Evolutionary conservation across 208 protist genomes (phyloP).

Genomic region (Crithidia brevicula): DNA sequence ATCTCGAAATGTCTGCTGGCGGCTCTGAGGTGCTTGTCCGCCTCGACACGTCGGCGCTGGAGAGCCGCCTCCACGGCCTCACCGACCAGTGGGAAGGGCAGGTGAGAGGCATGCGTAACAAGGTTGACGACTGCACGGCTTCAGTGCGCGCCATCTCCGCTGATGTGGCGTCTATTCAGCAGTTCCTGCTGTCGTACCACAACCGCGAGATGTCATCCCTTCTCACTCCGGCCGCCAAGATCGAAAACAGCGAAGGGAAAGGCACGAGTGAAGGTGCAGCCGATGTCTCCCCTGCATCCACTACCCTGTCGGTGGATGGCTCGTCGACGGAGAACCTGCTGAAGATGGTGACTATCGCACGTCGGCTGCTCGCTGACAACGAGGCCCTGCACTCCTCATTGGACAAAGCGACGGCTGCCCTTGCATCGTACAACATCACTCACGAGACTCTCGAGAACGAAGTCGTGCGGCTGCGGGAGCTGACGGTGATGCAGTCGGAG

Average conservation of each 20-base stretch:
- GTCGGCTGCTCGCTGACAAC: conserved; percentile 37
- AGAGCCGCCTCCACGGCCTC: conserved; percentile 46
- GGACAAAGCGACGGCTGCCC: conserved; percentile 9
- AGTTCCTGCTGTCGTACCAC: conserved; percentile 32
- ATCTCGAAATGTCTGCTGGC: background rate
- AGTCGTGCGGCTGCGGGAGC: conserved; percentile 24
- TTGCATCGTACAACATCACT: conserved; percentile 8
- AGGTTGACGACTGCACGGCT: conserved; percentile 10
- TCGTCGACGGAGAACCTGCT: conserved; percentile 26
- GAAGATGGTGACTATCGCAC: conserved; percentile 37
- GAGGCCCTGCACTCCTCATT: conserved; percentile 24
- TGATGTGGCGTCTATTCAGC: conserved; percentile 31
- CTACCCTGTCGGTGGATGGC: background rate
- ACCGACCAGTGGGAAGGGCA: conserved; percentile 30
- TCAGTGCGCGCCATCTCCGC: conserved; percentile 19
- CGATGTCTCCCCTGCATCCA: conserved; percentile 7
- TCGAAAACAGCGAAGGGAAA: background rate
- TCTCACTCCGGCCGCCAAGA: conserved; percentile 14
- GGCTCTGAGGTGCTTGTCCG: conserved; percentile 15
- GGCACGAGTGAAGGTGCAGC: background rate
- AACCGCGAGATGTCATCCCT: conserved; percentile 24
- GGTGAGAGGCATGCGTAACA: conserved; percentile 19
- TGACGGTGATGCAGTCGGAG: conserved; percentile 20
- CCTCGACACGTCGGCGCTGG: conserved; percentile 36
- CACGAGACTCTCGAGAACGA: conserved; percentile 22